Base-by-base conservation (phyloP, 2,329 filamentous ascomycete genomes). In the Fusarium sp. region DNA sequence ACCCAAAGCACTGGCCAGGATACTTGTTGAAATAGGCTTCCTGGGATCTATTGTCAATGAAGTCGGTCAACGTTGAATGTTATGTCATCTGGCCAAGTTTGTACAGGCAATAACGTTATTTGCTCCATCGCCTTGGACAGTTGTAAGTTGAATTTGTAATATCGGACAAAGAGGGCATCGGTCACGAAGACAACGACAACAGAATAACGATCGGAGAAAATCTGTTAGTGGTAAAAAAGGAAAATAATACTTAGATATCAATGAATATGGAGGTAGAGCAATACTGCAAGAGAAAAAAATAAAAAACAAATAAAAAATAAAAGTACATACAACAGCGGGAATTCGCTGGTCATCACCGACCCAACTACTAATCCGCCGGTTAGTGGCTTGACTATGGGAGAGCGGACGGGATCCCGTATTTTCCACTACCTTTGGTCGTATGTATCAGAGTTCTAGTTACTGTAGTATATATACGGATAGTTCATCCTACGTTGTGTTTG, bases 371-470 rank as follows among this genome's bases (percentile, higher is more conserved):
- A 56, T 56, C 53, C 53, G 53, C 53, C 53, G 18, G 29, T 56
- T 55, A 55, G 27, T 32, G 40, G 52, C 52, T 55, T 55, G 52
- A 55, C 52, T 55, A 55, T 56, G 53, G 53, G 53, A 56, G 53
- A 56, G 53, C 53, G 53, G 53, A 56, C 41, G 41, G 53, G 53
- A 56, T 56, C 53, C 53, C 53, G 41, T 56, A 56, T 56, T 56
- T 56, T 47, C 41, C 29, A 47, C 41, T 56, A 47, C 43, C 43
- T 56, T 38, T 56, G 53, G 53, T 56, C 53, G 43, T 56, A 56
- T 49, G 43, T 56, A 8, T 12, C 11, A 47, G 6, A 0, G 0
- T 4, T 0, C 9, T 2, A 13, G 4, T 8, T 12, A 18, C 5
- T 29, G 1, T 47, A 4, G 5, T 8, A 10, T 25, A 27, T 47